Conservation (phyloP, 345 rosid genomes). For the thale cress (Arabidopsis thaliana) region TAIR10.1 NC_003076.8:19254501-19255000, state of each 20-base stretch:
- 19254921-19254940: conserved; percentile 49
- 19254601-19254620: conserved; percentile 23
- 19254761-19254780: conserved; percentile 69
- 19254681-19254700: conserved; percentile 63
- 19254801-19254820: conserved; percentile 73
- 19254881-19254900: not conserved
- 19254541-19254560: not conserved
- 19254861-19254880: not conserved
- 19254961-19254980: conserved; percentile 57
- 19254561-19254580: conserved; percentile 15
- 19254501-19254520: conserved; percentile 36
- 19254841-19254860: conserved; percentile 48
- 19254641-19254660: conserved; percentile 38
- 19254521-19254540: conserved; percentile 16
- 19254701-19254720: conserved; percentile 66
- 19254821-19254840: conserved; percentile 74
- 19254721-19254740: conserved; percentile 67
- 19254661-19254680: conserved; percentile 60
- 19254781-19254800: conserved; percentile 68
- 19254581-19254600: conserved; percentile 14
- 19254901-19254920: not conserved
- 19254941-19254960: conserved; percentile 72
- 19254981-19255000: conserved; percentile 76
- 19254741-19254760: conserved; percentile 83
- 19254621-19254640: conserved; percentile 25